These are phyloP conservation scores for Musa schizocarpa DNA, from an alignment of 176 grass and related monocot genomes.

Conservation along the genomic window DNA sequence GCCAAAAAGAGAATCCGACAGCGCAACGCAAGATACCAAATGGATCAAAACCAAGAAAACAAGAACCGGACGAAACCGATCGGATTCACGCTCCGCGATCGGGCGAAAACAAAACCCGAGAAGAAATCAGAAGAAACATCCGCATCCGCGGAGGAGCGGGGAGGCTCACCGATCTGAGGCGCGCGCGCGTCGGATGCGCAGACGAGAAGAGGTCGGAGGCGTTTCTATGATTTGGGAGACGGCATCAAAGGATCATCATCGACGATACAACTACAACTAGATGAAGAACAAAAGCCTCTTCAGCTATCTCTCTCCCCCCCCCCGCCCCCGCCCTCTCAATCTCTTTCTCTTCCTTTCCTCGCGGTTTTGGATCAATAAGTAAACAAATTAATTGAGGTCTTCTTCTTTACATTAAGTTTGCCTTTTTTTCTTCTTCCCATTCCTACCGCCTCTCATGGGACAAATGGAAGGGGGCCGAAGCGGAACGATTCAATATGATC, in stretches of 20 bases:
- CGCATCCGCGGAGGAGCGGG: neutral
- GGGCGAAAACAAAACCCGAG: neutral
- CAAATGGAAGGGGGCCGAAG: too few species aligned
- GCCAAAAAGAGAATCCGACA: neutral
- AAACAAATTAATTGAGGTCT: conserved; percentile 3
- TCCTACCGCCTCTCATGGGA: neutral
- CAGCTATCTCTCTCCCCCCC: neutral
- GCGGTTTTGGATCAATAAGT: conserved; percentile 12
- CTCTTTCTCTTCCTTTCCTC: conserved; percentile 30
- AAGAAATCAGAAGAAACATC: neutral
- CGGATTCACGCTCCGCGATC: neutral
- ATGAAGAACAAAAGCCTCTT: too few species aligned
- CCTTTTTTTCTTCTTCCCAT: conserved; percentile 24
- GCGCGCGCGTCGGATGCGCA: conserved; percentile 7
- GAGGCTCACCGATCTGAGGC: conserved; percentile 39
- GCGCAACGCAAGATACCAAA: neutral
- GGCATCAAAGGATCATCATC: conserved; percentile 46
- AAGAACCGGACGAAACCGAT: neutral
- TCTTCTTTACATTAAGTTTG: conserved; percentile 30
- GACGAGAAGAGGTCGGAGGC: conserved; percentile 5
- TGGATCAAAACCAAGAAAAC: neutral
- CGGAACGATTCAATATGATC: too few species aligned
- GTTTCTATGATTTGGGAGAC: conserved; percentile 53
- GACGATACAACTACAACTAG: conserved; percentile 13
- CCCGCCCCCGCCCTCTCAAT: neutral